These are phyloP conservation scores for Lentinula edodes DNA, from an alignment of 768 basidiomycete genomes.

Conservation along the genomic window DNA sequence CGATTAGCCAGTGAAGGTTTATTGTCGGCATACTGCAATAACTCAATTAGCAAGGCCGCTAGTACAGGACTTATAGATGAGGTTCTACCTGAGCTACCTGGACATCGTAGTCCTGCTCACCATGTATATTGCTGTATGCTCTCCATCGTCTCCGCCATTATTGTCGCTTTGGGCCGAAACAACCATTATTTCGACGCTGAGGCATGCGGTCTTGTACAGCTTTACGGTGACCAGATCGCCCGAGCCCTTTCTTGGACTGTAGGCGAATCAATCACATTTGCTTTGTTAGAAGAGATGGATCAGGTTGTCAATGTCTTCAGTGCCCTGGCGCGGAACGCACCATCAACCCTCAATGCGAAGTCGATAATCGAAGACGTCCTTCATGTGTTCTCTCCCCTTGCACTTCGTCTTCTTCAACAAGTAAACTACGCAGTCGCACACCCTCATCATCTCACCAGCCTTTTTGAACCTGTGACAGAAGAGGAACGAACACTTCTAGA, in stretches of 20 bases:
- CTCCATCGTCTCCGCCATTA: conserved; percentile 68
- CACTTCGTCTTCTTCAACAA: conserved; percentile 75
- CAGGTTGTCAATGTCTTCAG: conserved; percentile 75
- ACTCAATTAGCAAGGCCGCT: conserved; percentile 70
- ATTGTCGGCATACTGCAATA: conserved; percentile 78
- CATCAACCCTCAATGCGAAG: conserved; percentile 38
- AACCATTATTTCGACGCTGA: conserved; percentile 82
- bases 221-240: conserved; percentile 77
- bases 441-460: conserved; percentile 79
- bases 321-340: conserved; percentile 57
- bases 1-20: conserved; percentile 81
- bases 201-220: conserved; percentile 78
- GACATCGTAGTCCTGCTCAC: conserved; percentile 76
- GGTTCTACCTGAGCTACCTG: conserved; percentile 61
- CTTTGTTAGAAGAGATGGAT: conserved; percentile 79
- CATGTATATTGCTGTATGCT: conserved; percentile 81
- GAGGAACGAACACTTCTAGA: conserved; percentile 72
- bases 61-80: conserved; percentile 70
- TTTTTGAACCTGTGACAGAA: conserved; percentile 72
- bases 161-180: conserved; percentile 54
- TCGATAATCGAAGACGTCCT: conserved; percentile 59
- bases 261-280: conserved; percentile 68
- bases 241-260: conserved; percentile 79
- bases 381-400: conserved; percentile 60
- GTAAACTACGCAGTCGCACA: conserved; percentile 89